Percentiles rank a stretch among this genome's conserved stretches.
Conservation (phyloP, 805 yeast species). For the Kuraishia hungarica region DNA sequence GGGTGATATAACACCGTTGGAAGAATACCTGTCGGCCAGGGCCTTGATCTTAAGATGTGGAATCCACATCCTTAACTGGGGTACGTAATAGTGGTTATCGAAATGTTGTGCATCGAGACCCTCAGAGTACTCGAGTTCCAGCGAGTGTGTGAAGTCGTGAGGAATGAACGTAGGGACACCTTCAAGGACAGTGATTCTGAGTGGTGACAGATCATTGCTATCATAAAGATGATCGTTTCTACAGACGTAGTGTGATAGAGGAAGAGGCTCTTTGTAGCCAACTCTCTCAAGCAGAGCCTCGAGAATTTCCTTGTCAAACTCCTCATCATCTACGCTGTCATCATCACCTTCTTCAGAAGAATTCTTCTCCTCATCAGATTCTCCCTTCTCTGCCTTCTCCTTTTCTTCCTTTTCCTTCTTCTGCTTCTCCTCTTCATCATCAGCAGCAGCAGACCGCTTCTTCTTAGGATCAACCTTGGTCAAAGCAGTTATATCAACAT, state of each 20-base stretch:
- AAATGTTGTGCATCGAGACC: not conserved
- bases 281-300: not conserved
- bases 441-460: not conserved
- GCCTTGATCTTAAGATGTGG: not conserved
- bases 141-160: conserved; percentile 26
- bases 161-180: conserved; percentile 58
- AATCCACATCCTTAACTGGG: conserved; percentile 55
- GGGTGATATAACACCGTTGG: not conserved
- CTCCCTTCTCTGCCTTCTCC: not conserved
- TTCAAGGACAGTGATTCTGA: conserved; percentile 44
- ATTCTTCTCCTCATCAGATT: not conserved
- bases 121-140: conserved; percentile 14
- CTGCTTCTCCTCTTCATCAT: not conserved
- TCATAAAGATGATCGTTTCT: conserved; percentile 50
- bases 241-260: conserved; percentile 32
- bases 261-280: not conserved
- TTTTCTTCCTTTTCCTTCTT: not conserved
- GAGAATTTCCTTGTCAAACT: not conserved
- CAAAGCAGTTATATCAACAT: conserved; percentile 65
- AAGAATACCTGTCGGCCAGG: not conserved
- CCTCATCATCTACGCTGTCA: not conserved
- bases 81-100: conserved; percentile 33
- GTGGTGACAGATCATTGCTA: conserved; percentile 42
- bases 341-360: not conserved
- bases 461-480: conserved; percentile 15